These are phyloP conservation scores for Hydrangea macrophylla DNA, from an alignment of 148 eudicot species.

Conservation along the genomic window DNA sequence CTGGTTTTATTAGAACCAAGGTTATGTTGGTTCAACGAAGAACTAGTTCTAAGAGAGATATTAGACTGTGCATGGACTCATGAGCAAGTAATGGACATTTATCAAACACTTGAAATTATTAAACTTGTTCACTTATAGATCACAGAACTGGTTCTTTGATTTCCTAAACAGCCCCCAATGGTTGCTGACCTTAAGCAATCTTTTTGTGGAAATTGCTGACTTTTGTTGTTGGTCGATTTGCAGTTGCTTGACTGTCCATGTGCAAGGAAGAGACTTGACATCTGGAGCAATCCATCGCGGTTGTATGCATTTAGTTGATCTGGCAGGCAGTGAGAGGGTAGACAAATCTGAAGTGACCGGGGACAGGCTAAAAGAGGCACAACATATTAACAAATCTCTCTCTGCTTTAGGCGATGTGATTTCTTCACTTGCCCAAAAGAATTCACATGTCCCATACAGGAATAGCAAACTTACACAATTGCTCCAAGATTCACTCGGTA, in stretches of 20 bases:
- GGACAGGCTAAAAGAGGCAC: slow-evolving; percentile 96
- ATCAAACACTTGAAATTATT: no score
- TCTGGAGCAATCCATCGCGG: slow-evolving; percentile 80
- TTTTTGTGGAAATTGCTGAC: slow-evolving; percentile 9
- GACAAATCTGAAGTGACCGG: slow-evolving; percentile 97
- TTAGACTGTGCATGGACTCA: no score
- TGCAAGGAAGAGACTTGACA: slow-evolving; percentile 93
- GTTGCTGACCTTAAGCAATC: slow-evolving; percentile 4
- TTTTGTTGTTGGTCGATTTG: slow-evolving; percentile 15
- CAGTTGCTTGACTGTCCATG: slow-evolving; percentile 98
- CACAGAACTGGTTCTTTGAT: no score
- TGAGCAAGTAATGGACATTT: no score
- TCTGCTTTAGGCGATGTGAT: slow-evolving; percentile 99
- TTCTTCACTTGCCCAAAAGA: slow-evolving; percentile 88
- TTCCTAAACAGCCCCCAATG: no score
- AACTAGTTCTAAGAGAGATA: no score
- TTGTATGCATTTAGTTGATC: slow-evolving; percentile 97
- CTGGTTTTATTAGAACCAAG: no score
- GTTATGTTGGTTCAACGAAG: no score
- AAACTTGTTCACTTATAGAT: no score
- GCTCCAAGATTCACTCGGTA: slow-evolving; percentile 97
- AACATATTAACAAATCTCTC: slow-evolving; percentile 89
- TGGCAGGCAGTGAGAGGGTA: slow-evolving; percentile 99
- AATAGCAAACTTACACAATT: slow-evolving; percentile 95
- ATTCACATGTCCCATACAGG: slow-evolving; percentile 88